Base-by-base conservation (phyloP, 805 yeast species). In the Wickerhamiella australiensis region DNA sequence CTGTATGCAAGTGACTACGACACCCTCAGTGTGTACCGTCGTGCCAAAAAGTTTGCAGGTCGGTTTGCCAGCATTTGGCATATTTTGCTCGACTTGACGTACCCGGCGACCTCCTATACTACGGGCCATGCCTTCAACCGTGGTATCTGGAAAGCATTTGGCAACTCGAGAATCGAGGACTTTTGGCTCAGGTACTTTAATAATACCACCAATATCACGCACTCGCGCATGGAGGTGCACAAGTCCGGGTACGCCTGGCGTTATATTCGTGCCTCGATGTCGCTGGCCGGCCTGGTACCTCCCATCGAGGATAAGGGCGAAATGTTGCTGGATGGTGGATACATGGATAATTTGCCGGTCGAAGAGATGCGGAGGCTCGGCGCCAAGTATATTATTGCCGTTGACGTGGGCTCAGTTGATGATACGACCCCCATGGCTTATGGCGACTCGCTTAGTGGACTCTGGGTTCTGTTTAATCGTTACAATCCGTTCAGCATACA, bases 51-150 rank as follows among this genome's bases (percentile, higher is more conserved):
- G 60, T 90, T 90, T 65, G 75, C 94, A 2, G 81, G 80, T 12
- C 72, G 97, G 57, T 71, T 90, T 54, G 77, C 90, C 0, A 82
- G 94, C 1, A 53, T 83, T 2, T 90, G 98, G 98, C 72, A 96
- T 57, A 77, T 83, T 60, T 53, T 82, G 2, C 66, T 84, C 26
- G 98, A 90, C 62, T 65, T 92, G 58, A 90, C 98, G 0, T 83
- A 88, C 64, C 98, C 98, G 0, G 80, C 85, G 1, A 87, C 96
- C 0, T 82, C 96, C 0, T 90, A 94, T 61, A 84, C 94, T 9
- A 92, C 98, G 1, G 98, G 98, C 0, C 95, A 92, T 65, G 97
- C 87, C 64, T 90, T 90, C 65, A 90, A 90, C 64, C 72, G 97
- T 56, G 97, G 98, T 46, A 78, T 90, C n/a, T 92, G 96, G 96